These are phyloP conservation scores for Mycosphaerella sp. DNA, from an alignment of 2,329 filamentous ascomycete species.

Conservation along the genomic window DNA sequence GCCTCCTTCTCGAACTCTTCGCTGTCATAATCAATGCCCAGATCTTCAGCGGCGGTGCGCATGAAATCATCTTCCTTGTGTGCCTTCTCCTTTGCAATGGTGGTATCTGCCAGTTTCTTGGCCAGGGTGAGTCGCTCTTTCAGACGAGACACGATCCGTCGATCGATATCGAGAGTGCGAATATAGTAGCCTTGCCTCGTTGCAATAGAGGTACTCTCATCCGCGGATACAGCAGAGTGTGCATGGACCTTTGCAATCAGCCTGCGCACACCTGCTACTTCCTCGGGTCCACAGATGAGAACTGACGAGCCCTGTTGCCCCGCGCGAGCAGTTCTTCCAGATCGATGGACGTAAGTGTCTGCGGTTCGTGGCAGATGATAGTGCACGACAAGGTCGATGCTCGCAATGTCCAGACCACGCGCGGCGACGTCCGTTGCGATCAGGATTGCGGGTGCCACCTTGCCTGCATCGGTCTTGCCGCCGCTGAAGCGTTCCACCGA, in stretches of 20 bases:
- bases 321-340: constrained; percentile 86
- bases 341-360: constrained; percentile 91
- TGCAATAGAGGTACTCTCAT: constrained; percentile 44
- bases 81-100: constrained; percentile 80
- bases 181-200: constrained; percentile 57
- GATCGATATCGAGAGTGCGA: constrained; percentile 74
- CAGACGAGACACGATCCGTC: constrained; percentile 67
- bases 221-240: constrained; percentile 38
- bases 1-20: constrained; percentile 68
- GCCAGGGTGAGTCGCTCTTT: constrained; percentile 71
- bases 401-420: constrained; percentile 85
- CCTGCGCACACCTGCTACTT: constrained; percentile 75
- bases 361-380: constrained; percentile 91
- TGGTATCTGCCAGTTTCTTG: constrained; percentile 80
- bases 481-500: constrained; percentile 74
- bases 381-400: constrained; percentile 83
- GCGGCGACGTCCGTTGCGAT: constrained; percentile 92
- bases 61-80: constrained; percentile 80
- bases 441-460: constrained; percentile 53
- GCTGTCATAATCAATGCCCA: constrained; percentile 89
- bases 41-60: constrained; percentile 75
- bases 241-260: constrained; percentile 85
- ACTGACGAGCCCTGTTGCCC: constrained; percentile 72
- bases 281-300: constrained; percentile 83
- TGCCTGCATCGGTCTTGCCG: constrained; percentile 48